Conservation (phyloP, 2,329 filamentous ascomycete genomes). For the Aspergillus sp. region DNA sequence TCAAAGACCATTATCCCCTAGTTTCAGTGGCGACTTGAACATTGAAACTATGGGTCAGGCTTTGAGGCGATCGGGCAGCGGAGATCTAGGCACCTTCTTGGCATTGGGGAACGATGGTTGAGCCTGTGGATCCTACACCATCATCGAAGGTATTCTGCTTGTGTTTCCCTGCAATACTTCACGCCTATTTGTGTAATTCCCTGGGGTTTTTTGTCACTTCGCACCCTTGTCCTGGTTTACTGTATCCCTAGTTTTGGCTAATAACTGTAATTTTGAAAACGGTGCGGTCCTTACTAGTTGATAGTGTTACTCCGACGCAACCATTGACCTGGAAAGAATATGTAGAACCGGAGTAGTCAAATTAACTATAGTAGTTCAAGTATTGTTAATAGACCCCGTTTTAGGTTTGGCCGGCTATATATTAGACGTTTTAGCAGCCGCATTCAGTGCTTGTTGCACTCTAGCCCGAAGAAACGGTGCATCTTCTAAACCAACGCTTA, state of each 20-base stretch:
- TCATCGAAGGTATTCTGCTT: not conserved
- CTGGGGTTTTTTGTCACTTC: not conserved
- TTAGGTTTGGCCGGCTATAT: slow-evolving; percentile 15
- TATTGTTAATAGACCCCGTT: not conserved
- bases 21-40: slow-evolving; percentile 67
- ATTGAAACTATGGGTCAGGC: slow-evolving; percentile 95
- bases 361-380: not conserved
- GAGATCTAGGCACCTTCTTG: slow-evolving; percentile 59
- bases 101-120: not conserved
- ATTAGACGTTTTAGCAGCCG: slow-evolving; percentile 38
- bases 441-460: slow-evolving; percentile 70
- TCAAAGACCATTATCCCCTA: slow-evolving; percentile 52
- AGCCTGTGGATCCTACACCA: not conserved
- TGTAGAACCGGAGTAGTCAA: not conserved
- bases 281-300: not conserved
- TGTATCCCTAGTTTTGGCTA: not conserved
- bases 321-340: not conserved
- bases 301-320: not conserved
- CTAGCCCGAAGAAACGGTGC: slow-evolving; percentile 61
- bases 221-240: not conserved
- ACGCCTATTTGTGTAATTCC: not conserved
- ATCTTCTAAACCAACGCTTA: slow-evolving; percentile 90
- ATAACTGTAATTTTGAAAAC: not conserved
- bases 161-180: not conserved
- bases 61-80: slow-evolving; percentile 78